Base-by-base conservation (phyloP, 192 early-diverging fungal genomes). In the Gigaspora rosea region DNA sequence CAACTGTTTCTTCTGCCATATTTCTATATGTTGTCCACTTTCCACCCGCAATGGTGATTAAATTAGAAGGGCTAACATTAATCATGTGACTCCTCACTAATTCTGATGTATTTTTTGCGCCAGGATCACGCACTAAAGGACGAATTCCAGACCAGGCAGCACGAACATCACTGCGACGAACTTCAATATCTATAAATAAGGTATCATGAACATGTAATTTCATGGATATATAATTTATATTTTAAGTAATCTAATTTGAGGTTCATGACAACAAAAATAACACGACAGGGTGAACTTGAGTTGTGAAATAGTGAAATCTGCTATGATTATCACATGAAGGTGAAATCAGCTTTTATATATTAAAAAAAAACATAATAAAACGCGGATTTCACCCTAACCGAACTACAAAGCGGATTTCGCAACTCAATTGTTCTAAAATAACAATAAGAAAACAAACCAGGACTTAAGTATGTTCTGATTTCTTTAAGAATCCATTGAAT, bases 1-100 rank as follows among this genome's bases (percentile, higher is more conserved):
- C 96, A 73, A 98, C 87, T 0, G 96, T 97, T 79, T 98, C 97
- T 76, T 93, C 88, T 50, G 97, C 96, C 97, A 98, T 98, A 73
- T 92, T 91, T 73, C 97, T 91, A 86, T 97, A 98, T 0, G 97
- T 98, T 3, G 97, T 98, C 97, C 97, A 98, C 80, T 98, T 98
- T 73, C 97, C 97, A 77, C 97, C 97, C 47, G 97, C 95, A 84
- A 98, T 96, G 5, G 97, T 97, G 74, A 98, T 83, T 71, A 98
- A 80, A 6, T 93, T 94, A 62, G 86, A 88, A 35, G 87, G 83
- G 27, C 90, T 92, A 20, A 93, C 93, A 83, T 96, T 89, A 80
- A 98, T 95, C 92, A 98, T 97, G 76, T 98, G 97, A 88, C 96
- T 98, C 76, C 97, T 92, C 50, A 98, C 97, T 83, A 98, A 86